Evolutionary conservation across 805 yeast species (phyloP), one percentile per base, ranked within the genome.

Genomic region (Tetrapisispora nanseiensis): DNA sequence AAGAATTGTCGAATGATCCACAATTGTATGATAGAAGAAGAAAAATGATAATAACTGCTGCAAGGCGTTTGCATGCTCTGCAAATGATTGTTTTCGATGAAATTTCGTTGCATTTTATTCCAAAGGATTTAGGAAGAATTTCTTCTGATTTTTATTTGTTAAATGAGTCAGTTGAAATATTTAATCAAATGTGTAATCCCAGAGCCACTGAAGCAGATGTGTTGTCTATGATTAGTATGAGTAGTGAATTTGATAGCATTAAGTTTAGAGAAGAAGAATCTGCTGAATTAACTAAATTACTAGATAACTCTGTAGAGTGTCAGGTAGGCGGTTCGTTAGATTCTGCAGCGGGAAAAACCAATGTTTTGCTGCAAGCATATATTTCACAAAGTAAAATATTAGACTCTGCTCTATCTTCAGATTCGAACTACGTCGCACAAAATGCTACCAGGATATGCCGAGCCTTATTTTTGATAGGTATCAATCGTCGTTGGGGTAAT

Each of bases 71-170:
- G n/a, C 95, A 90, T 49, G 65, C 77, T 6, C 69, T 89, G 4
- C 97, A 92, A 56, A 92, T 92, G 97, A 83, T 92, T 51, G 81
- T 89, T 0, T 90, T 78, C 59, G 97, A 92, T 54, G 96, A 89
- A 46, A 68, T 78, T 28, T 77, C 95, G 0, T 82, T 82, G 40
- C 76, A 89, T 2, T 78, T 92, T 44, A 74, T 79, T 21, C 67
- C 95, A 1, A 92, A 90, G 49, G 97, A 92, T 62, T 66, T 86
- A 39, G 99, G 99, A 6, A 73, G 98, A 55, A 78, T 90, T 33
- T 95, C 98, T 0, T 86, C 96, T 2, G 98, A 92, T 50, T 92
- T 89, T 57, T 92, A 92, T 56, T 66, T 92, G 40, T 65, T 89
- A 45, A 82, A 83, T 57, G 86, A 84, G 50, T 78, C 94, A 23